phyloP scores from a whole-genome alignment of 345 rosid species.

The Mercurialis annua region DNA sequence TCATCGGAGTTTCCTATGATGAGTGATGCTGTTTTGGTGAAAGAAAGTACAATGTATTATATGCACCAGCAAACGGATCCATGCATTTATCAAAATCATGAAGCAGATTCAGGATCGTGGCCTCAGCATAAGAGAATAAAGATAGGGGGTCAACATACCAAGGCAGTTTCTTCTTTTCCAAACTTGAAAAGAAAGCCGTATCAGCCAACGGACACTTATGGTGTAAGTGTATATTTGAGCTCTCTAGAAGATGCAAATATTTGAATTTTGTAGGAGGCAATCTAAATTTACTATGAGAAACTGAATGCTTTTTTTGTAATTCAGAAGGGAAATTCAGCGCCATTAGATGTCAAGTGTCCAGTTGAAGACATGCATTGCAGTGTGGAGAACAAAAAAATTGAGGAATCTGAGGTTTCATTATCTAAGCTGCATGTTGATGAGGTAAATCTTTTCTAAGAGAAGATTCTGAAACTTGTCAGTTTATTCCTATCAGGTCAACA shows the following conservation, averaged over 20 bases:
- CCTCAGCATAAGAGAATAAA: slow-evolving; percentile 52
- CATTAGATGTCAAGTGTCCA: slow-evolving; percentile 26
- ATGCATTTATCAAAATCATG: slow-evolving; percentile 4
- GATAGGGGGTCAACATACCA: slow-evolving; percentile 26
- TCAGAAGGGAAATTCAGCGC: slow-evolving; percentile 32
- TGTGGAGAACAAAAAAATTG: slow-evolving; percentile 28
- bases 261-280: not conserved
- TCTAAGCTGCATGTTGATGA: slow-evolving; percentile 40
- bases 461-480: not conserved
- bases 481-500: not conserved
- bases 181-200: slow-evolving; percentile 35
- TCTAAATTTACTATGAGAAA: slow-evolving; percentile 18
- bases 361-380: slow-evolving; percentile 22
- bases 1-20: slow-evolving; percentile 24
- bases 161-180: slow-evolving; percentile 31
- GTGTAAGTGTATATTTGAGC: slow-evolving; percentile 15
- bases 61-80: slow-evolving; percentile 20
- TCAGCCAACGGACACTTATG: slow-evolving; percentile 20
- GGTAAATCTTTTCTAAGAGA: slow-evolving; percentile 36
- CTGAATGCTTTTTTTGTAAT: slow-evolving; percentile 20
- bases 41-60: slow-evolving; percentile 15
- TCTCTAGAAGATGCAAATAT: not conserved
- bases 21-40: slow-evolving; percentile 1
- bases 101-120: slow-evolving; percentile 29
- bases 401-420: slow-evolving; percentile 33